Conservation (phyloP, 192 early-diverging fungal species). For the Coemansia nantahalensis region DNA sequence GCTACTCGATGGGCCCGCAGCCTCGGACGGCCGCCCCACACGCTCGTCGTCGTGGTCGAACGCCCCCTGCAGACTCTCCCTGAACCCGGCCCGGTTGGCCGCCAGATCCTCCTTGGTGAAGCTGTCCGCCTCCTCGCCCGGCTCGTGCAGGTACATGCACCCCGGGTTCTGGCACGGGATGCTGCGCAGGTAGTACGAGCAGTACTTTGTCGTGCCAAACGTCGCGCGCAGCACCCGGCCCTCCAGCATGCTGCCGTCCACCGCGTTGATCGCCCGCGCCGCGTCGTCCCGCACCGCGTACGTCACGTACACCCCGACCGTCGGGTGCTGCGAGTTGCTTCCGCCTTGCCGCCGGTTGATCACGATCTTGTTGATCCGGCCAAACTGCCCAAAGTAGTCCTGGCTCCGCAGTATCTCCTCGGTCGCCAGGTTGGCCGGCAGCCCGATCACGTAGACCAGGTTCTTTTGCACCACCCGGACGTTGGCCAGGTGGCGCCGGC, state of each 20-base stretch:
- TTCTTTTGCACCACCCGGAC: conserved; percentile 97
- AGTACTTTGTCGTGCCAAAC: conserved; percentile 98
- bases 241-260: conserved; percentile 88
- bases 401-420: conserved; percentile 83
- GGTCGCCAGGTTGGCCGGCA: conserved; percentile 78
- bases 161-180: conserved; percentile 89
- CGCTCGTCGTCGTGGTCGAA: conserved; percentile 5
- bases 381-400: conserved; percentile 98
- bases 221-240: conserved; percentile 89
- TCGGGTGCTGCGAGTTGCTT: conserved; percentile 41
- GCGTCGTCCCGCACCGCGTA: conserved; percentile 92
- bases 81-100: conserved; percentile 37
- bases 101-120: conserved; percentile 88
- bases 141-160: conserved; percentile 96
- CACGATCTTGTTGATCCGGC: conserved; percentile 92
- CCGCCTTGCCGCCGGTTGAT: conserved; percentile 73
- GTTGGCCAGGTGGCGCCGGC: conserved; percentile 76
- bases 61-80: background rate
- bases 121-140: conserved; percentile 89
- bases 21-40: conserved; percentile 1
- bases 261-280: conserved; percentile 84
- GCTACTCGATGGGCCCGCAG: background rate
- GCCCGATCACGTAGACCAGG: conserved; percentile 93
- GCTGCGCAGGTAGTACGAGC: conserved; percentile 90
- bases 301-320: conserved; percentile 87